Percentiles rank a stretch among this genome's conserved stretches.
Evolutionary conservation across 257 asterid genomes (phyloP).

Genomic region (Coffea eugenioides): DNA sequence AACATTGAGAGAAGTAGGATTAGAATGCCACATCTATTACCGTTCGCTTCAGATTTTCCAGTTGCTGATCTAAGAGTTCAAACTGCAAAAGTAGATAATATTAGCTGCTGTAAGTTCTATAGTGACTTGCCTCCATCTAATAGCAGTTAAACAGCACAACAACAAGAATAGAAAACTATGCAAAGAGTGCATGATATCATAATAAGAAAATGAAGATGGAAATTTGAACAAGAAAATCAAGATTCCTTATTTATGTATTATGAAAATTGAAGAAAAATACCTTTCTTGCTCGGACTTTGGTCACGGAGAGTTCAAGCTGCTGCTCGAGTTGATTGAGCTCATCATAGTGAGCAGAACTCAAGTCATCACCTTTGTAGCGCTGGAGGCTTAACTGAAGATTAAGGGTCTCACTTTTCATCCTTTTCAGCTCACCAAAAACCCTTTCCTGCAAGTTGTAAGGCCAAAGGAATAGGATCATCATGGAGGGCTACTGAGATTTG

Average conservation of each 20-base stretch:
- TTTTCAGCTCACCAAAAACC: conserved; percentile 38
- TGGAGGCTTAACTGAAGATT: conserved; percentile 70
- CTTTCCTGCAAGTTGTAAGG: conserved; percentile 37
- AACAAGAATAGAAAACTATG: background rate
- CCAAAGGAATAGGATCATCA: background rate
- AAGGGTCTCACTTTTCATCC: conserved; percentile 56
- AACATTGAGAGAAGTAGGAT: background rate
- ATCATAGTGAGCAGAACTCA: conserved; percentile 49
- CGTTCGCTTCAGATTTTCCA: conserved; percentile 76
- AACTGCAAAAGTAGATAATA: conserved; percentile 37
- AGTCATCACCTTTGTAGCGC: conserved; percentile 67
- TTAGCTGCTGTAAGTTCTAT: background rate
- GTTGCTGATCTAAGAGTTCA: conserved; percentile 68
- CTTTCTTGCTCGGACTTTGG: conserved; percentile 71
- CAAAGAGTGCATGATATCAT: too few species aligned
- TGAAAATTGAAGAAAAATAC: conserved; percentile 27
- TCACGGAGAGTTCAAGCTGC: conserved; percentile 52
- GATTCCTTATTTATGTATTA: background rate
- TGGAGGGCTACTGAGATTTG: too few species aligned
- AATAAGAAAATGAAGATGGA: too few species aligned
- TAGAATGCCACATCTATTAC: conserved; percentile 27
- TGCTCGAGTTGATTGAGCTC: conserved; percentile 60
- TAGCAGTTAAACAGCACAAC: background rate
- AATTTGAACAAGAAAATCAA: background rate
- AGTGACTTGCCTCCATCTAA: background rate